These are phyloP conservation scores for Coemansia sp. DNA, from an alignment of 192 early-diverging fungal species.

Conservation along the genomic window DNA sequence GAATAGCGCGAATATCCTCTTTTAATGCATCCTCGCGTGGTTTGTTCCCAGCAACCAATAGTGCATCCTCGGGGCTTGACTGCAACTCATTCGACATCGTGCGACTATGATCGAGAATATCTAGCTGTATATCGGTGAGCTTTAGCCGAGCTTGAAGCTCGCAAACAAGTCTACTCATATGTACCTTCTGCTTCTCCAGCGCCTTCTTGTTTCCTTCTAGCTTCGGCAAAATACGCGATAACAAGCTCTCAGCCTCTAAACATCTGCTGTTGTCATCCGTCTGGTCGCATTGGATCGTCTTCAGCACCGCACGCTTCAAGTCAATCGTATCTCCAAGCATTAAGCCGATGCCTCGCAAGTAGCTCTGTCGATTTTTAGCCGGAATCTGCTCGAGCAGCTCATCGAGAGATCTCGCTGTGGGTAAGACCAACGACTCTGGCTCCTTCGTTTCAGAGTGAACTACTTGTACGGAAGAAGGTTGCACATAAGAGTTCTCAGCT, in stretches of 20 bases:
- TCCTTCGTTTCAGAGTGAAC: neutral
- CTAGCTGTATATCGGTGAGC: slow-evolving; percentile 22
- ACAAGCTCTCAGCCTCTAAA: neutral
- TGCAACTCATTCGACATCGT: neutral
- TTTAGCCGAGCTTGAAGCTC: slow-evolving; percentile 17
- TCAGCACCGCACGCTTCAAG: slow-evolving; percentile 9
- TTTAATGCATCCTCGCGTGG: slow-evolving; percentile 2
- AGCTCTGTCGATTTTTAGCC: neutral
- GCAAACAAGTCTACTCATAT: slow-evolving; percentile 1
- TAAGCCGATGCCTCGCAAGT: no score
- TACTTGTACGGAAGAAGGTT: neutral
- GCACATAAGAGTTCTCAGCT: neutral
- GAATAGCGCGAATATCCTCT: slow-evolving; percentile 19
- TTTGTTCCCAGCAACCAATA: neutral
- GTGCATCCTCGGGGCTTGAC: neutral
- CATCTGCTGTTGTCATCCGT: neutral
- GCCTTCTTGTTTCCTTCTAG: neutral
- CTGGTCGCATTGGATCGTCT: neutral
- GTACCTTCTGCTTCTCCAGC: slow-evolving; percentile 5
- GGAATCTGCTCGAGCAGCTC: neutral
- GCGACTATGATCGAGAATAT: slow-evolving; percentile 6
- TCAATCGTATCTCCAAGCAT: slow-evolving; percentile 9
- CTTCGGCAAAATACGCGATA: neutral
- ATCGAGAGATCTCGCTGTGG: neutral
- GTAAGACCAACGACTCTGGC: neutral